A percentile compares a stretch with the other conserved stretches of the same genome.
These are phyloP conservation scores for Phytophthora multivora DNA, from an alignment of 352 stramenopile genomes.

Conservation along the genomic window DNA sequence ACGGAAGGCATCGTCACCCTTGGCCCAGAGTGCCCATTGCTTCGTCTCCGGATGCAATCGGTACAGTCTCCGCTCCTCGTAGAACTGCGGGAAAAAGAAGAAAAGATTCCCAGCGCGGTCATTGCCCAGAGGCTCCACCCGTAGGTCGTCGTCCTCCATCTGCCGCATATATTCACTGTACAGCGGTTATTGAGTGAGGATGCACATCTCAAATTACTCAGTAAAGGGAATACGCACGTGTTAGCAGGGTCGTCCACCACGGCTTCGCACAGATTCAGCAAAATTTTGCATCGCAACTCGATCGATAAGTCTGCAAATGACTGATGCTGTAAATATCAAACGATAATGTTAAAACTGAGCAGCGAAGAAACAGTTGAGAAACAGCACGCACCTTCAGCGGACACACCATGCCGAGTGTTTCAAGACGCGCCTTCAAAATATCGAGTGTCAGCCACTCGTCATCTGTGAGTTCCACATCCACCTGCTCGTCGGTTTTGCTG, in stretches of 20 bases:
- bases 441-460: constrained; percentile 78
- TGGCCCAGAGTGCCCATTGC: constrained; percentile 79
- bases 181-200: constrained; percentile 1
- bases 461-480: constrained; percentile 80
- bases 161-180: constrained; percentile 75
- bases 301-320: constrained; percentile 75
- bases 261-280: constrained; percentile 83
- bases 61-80: constrained; percentile 83
- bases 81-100: constrained; percentile 90
- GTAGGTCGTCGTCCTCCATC: constrained; percentile 88
- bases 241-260: constrained; percentile 81
- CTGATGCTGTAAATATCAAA: constrained; percentile 54
- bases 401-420: constrained; percentile 55
- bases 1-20: constrained; percentile 68
- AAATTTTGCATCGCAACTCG: constrained; percentile 78
- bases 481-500: constrained; percentile 36
- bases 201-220: not conserved
- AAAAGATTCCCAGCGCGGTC: constrained; percentile 78
- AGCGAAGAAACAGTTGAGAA: no score
- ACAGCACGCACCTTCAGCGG: constrained; percentile 49
- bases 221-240: constrained; percentile 45
- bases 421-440: constrained; percentile 60
- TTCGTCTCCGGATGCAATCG: constrained; percentile 50
- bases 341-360: constrained; percentile 1
- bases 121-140: constrained; percentile 72